Conservation (phyloP, 768 basidiomycete species). For the Tulasnella sp. region DNA sequence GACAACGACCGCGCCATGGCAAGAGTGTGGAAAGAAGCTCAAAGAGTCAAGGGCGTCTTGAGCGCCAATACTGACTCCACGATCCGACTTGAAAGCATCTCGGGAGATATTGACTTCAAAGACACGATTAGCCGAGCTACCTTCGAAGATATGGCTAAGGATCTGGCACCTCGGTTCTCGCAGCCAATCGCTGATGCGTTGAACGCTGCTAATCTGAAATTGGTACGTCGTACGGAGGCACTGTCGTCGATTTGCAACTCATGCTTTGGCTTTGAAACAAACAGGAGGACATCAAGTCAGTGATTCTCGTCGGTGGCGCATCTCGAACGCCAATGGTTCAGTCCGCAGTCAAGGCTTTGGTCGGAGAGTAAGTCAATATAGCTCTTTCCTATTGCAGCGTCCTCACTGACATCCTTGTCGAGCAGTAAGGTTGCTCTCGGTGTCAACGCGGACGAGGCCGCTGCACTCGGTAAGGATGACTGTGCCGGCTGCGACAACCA, state of each 20-base stretch:
- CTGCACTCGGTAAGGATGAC: conserved; percentile 67
- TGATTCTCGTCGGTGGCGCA: conserved; percentile 90
- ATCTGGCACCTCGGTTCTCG: conserved; percentile 64
- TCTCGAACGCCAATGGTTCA: conserved; percentile 93
- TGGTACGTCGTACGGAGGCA: conserved; percentile 50
- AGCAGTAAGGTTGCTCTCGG: conserved; percentile 88
- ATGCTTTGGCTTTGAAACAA: not conserved
- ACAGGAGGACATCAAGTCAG: conserved; percentile 77
- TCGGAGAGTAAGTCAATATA: conserved; percentile 67
- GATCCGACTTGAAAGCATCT: conserved; percentile 78
- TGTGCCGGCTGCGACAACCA: not conserved
- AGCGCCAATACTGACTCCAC: conserved; percentile 80
- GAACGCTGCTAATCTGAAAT: conserved; percentile 61
- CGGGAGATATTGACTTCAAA: conserved; percentile 89
- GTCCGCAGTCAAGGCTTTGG: conserved; percentile 70
- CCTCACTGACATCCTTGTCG: conserved; percentile 8
- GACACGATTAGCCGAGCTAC: conserved; percentile 71
- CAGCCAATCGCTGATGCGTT: conserved; percentile 78
- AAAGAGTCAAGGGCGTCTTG: conserved; percentile 85
- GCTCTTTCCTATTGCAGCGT: not conserved
- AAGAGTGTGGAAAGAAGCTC: conserved; percentile 93
- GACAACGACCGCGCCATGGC: conserved; percentile 74
- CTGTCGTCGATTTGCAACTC: not conserved
- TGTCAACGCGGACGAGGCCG: conserved; percentile 96
- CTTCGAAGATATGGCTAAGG: conserved; percentile 76